phyloP scores from a whole-genome alignment of 2,329 filamentous ascomycete genomes.

The Sporothrix protearum region DNA sequence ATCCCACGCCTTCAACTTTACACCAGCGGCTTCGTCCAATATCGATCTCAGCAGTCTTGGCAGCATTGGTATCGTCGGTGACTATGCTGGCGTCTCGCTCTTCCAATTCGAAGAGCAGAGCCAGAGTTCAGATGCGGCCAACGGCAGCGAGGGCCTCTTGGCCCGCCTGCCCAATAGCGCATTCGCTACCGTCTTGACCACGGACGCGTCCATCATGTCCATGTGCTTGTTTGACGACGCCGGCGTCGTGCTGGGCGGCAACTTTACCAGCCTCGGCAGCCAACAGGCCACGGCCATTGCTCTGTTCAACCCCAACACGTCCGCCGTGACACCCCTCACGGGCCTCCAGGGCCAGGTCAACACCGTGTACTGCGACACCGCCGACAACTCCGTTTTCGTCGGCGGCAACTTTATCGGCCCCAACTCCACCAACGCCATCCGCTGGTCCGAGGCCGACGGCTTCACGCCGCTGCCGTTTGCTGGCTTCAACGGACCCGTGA shows the following conservation, averaged over 20 bases:
- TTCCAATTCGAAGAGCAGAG: conserved; percentile 82
- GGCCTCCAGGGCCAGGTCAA: conserved; percentile 81
- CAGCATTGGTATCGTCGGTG: conserved; percentile 77
- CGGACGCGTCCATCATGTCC: conserved; percentile 79
- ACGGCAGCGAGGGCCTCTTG: conserved; percentile 79
- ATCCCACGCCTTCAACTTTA: conserved; percentile 54
- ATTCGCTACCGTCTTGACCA: conserved; percentile 68
- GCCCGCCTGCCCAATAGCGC: conserved; percentile 80
- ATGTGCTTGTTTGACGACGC: conserved; percentile 78
- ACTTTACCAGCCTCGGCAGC: conserved; percentile 86
- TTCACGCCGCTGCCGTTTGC: conserved; percentile 84
- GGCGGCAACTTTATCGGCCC: conserved; percentile 78
- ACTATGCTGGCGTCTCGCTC: conserved; percentile 87
- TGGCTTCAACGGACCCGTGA: conserved; percentile 91
- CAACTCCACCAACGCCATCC: conserved; percentile 85
- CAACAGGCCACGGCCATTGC: conserved; percentile 75
- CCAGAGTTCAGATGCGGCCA: conserved; percentile 61
- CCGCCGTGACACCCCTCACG: conserved; percentile 66
- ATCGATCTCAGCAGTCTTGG: conserved; percentile 77
- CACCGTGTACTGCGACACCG: conserved; percentile 75
- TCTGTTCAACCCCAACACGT: conserved; percentile 71
- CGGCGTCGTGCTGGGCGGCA: conserved; percentile 84
- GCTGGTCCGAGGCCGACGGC: conserved; percentile 65
- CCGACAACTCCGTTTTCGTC: conserved; percentile 77
- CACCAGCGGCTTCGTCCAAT: conserved; percentile 61